Base-by-base conservation (phyloP, 305 asterid species). In the Plantago lanceolata region DNA sequence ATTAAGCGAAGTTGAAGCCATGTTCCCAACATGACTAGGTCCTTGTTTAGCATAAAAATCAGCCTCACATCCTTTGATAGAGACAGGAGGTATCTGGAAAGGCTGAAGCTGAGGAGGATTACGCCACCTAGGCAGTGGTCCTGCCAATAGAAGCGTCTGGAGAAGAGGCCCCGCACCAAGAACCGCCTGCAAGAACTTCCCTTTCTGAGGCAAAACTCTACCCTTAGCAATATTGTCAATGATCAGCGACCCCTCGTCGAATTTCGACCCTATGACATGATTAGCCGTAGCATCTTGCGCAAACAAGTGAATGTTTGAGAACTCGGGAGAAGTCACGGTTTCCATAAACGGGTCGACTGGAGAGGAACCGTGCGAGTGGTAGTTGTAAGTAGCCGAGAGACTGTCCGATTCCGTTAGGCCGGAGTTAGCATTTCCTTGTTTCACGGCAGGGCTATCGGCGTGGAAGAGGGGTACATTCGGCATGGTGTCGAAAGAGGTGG, bases 91-190 rank as follows among this genome's bases (percentile, higher is more conserved):
- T 19, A 86, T 68, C 56, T 76, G 79, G 70, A 76, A 79, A 0
- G 75, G 64, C 71, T 73, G 80, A 26, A 82, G 73, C 68, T 61
- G 85, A 3, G 96, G 96, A 4, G 95, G 95, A 60, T 89, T 89
- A 12, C 85, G 80, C 96, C 96, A 89, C 69, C 76, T 71, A 0
- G 96, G 96, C 50, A 89, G 78, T 21, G 89, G 84, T 8, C 96
- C 96, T 1, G 90, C 89, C 54, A 89, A 69, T 7, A 86, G 73
- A 28, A 81, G 79, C 7, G 83, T 78, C 72, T 79, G 88, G 3
- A 88, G 83, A 51, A 86, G 84, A 0, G 92, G 95, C 3, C 89
- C 87, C 0, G 87, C 75, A 52, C 82, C 87, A 19, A 72, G 57
- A 1, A 89, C 90, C 6, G 95, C 79, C 74, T 80, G 72, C 29